Percentiles rank a stretch among this genome's conserved stretches.
phyloP scores from a whole-genome alignment of 805 yeast genomes.

The Clavispora santaluciae region DNA sequence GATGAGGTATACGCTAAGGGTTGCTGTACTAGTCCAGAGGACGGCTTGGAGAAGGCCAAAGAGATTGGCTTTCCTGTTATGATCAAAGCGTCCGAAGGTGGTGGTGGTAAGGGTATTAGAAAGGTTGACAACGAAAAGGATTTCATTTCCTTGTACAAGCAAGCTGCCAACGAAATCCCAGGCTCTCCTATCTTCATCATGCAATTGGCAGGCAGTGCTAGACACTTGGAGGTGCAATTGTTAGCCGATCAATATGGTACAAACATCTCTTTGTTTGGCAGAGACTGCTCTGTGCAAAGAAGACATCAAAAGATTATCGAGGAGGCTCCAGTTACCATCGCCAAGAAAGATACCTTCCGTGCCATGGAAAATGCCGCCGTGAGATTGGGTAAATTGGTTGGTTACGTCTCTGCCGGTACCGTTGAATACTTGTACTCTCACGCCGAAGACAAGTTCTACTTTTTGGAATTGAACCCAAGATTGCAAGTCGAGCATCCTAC shows the following conservation, averaged over 20 bases:
- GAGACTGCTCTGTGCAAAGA: conserved; percentile 99
- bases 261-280: conserved; percentile 93
- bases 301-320: conserved; percentile 98
- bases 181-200: conserved; percentile 98
- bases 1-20: conserved; percentile 84
- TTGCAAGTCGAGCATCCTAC: conserved; percentile 99
- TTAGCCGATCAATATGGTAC: conserved; percentile 98
- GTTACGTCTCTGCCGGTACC: conserved; percentile 98
- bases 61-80: conserved; percentile 95
- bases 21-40: conserved; percentile 80
- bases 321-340: conserved; percentile 98
- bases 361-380: conserved; percentile 97
- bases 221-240: conserved; percentile 97
- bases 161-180: conserved; percentile 96
- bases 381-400: conserved; percentile 92
- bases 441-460: conserved; percentile 90
- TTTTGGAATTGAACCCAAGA: conserved; percentile 96
- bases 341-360: conserved; percentile 76
- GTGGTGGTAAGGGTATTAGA: conserved; percentile 99
- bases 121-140: conserved; percentile 84
- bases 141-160: conserved; percentile 72
- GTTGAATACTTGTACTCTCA: conserved; percentile 96
- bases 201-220: conserved; percentile 95
- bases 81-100: conserved; percentile 99
- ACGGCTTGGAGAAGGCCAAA: conserved; percentile 81